These are phyloP conservation scores for Cochlearia excelsa DNA, from an alignment of 345 rosid genomes.

Conservation along the genomic window DNA sequence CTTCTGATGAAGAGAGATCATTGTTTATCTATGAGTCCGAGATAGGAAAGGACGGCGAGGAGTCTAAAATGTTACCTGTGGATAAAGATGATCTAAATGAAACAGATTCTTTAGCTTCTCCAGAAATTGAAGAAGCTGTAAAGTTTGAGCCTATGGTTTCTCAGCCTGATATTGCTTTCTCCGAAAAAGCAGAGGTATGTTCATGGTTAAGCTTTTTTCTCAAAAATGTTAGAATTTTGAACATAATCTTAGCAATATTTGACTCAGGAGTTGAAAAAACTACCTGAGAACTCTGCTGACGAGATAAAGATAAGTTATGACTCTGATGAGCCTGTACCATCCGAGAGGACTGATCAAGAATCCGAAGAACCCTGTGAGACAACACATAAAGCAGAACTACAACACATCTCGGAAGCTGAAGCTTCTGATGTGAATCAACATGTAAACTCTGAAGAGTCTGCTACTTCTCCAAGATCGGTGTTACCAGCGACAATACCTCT, in stretches of 20 bases:
- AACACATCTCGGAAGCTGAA: conserved; percentile 29
- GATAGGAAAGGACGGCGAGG: conserved; percentile 47
- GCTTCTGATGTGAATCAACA: conserved; percentile 30
- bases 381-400: conserved; percentile 26
- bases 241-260: conserved; percentile 4
- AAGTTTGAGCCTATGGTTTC: conserved; percentile 21
- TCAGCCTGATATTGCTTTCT: conserved; percentile 22
- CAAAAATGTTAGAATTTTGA: conserved; percentile 6
- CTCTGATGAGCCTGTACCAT: conserved; percentile 33
- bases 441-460: conserved; percentile 34
- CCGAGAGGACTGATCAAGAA: conserved; percentile 32
- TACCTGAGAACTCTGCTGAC: conserved; percentile 33
- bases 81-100: conserved; percentile 21
- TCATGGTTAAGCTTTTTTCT: conserved; percentile 2
- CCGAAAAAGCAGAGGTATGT: conserved; percentile 43
- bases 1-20: conserved; percentile 57
- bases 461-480: conserved; percentile 50
- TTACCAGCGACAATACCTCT: conserved; percentile 31
- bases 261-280: conserved; percentile 37
- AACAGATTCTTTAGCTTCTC: conserved; percentile 23
- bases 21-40: conserved; percentile 51
- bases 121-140: conserved; percentile 22
- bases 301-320: conserved; percentile 35
- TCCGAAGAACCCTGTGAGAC: conserved; percentile 29
- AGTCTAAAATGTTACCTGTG: conserved; percentile 24